Base-by-base conservation (phyloP, 805 yeast species). In the Zygosaccharomyces kombuchaensis region DNA sequence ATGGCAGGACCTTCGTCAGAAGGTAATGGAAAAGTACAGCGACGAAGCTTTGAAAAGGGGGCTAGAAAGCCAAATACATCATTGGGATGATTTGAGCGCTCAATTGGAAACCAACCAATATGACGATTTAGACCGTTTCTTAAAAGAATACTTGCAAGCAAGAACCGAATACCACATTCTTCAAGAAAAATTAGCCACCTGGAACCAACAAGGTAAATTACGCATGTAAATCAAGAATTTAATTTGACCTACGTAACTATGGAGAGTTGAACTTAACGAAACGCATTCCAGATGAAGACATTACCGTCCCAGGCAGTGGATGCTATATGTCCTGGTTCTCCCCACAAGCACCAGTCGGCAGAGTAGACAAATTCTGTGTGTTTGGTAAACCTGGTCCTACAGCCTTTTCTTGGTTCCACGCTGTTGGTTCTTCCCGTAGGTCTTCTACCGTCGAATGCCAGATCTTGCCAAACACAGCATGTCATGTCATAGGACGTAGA, bases 271-370 rank as follows among this genome's bases (percentile, higher is more conserved):
- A 30, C 10, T 41, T 45, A 44, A 29, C 39, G 49, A 14, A 54
- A 51, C 1, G 86, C 78, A 55, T 85, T 89, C 95, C 96, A 93
- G 6, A 93, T 76, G 60, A 84, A 83, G 6, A 89, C 82, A 84
- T 87, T 88, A 60, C 91, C 96, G 69, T 91, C 99, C 96, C 96
- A 91, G 1, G 96, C 96, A 0, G 90, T 83, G 12, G 96, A 82
- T 8, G 93, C 95, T 13, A 84, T 89, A 89, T 93, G 90, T 1
- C 97, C 97, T 1, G 93, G 95, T 55, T 81, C 82, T 2, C 98
- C 99, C 97, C 97, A 91, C 42, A 93, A 66, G 53, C 95, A 84
- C 86, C 96, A 93, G 69, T 93, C 98, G 52, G 90, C 84, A 13
- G 95, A 97, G 55, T 86, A 79, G 1, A 85, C 96, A 68, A 91